Conservation (phyloP, 1,139 yeast species). For the Geotrichum siamense region DNA sequence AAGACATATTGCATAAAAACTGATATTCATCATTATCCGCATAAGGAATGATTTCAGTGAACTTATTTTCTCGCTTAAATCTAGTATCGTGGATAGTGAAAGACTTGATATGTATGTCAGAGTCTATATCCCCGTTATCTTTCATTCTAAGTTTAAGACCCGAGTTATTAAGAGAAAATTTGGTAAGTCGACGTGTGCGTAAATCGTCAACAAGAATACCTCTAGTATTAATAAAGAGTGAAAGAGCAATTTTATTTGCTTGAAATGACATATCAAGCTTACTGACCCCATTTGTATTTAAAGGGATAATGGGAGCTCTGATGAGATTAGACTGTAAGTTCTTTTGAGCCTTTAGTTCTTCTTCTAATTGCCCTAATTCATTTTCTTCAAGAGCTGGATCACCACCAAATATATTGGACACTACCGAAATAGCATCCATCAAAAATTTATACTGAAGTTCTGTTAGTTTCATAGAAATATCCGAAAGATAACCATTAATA, state of each 20-base stretch:
- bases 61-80: conserved; percentile 52
- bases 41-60: conserved; percentile 74
- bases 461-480: conserved; percentile 60
- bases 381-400: conserved; percentile 46
- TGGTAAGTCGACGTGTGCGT: conserved; percentile 46
- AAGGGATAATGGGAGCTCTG: conserved; percentile 6
- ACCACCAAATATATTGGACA: conserved; percentile 50
- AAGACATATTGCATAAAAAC: conserved; percentile 48
- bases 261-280: conserved; percentile 36
- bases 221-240: conserved; percentile 54
- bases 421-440: conserved; percentile 47
- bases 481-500: conserved; percentile 56
- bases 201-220: conserved; percentile 31
- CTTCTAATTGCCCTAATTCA: conserved; percentile 48
- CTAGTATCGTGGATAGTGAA: conserved; percentile 76
- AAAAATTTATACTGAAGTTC: conserved; percentile 68
- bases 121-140: conserved; percentile 49
- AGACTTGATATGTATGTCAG: conserved; percentile 61
- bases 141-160: conserved; percentile 46
- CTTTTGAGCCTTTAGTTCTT: conserved; percentile 29
- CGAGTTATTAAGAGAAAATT: conserved; percentile 56
- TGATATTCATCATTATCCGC: conserved; percentile 59
- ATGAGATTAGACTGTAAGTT: conserved; percentile 18
- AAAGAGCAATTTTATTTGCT: conserved; percentile 57
- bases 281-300: conserved; percentile 10